Evolutionary conservation across 2,329 filamentous ascomycete species (phyloP).

Genomic region (Alternaria tenuissima): DNA sequence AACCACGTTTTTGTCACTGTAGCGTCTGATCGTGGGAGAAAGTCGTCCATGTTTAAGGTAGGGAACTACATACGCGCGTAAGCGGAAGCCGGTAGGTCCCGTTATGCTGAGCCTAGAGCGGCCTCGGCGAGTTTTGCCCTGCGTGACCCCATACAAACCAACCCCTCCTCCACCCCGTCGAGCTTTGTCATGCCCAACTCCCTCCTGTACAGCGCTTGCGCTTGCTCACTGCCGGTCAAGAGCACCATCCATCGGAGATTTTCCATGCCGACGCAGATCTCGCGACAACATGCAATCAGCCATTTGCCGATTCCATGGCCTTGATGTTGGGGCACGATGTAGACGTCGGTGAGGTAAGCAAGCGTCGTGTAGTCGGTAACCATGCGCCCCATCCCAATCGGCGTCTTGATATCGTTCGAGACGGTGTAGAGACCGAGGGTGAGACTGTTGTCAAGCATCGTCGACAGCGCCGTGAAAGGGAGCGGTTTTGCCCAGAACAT

Average conservation of each 20-base stretch:
- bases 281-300: slow-evolving; percentile 68
- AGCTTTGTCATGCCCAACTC: slow-evolving; percentile 41
- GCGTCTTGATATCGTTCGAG: slow-evolving; percentile 31
- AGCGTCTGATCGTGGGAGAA: slow-evolving; percentile 29
- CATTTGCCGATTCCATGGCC: slow-evolving; percentile 70
- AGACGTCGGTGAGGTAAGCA: slow-evolving; percentile 75
- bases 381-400: slow-evolving; percentile 68
- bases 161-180: slow-evolving; percentile 27
- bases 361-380: slow-evolving; percentile 75
- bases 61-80: slow-evolving; percentile 3
- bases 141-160: slow-evolving; percentile 38
- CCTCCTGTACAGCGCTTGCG: slow-evolving; percentile 35
- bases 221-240: slow-evolving; percentile 36
- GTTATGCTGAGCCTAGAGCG: slow-evolving; percentile 12
- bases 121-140: slow-evolving; percentile 27
- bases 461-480: slow-evolving; percentile 22
- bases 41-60: slow-evolving; percentile 28
- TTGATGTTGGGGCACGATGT: slow-evolving; percentile 67
- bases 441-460: slow-evolving; percentile 45
- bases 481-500: slow-evolving; percentile 46
- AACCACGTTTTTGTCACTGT: slow-evolving; percentile 29
- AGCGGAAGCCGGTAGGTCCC: slow-evolving; percentile 12
- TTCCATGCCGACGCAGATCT: slow-evolving; percentile 65
- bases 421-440: slow-evolving; percentile 42
- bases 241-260: slow-evolving; percentile 59